phyloP scores from a whole-genome alignment of 2,329 filamentous ascomycete species.

The Kalaharituber pfeilii region DNA sequence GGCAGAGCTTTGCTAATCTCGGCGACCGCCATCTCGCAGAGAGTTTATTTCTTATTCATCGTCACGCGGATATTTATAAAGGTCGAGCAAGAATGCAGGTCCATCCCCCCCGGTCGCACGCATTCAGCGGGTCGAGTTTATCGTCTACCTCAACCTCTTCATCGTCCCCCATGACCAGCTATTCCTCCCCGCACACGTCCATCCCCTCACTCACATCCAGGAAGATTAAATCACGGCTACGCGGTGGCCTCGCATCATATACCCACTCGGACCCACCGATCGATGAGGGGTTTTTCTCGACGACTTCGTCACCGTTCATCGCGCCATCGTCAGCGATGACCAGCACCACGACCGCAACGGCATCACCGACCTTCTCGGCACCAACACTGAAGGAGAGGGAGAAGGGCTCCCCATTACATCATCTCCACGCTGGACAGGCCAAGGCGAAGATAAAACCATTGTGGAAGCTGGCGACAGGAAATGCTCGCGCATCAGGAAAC shows the following conservation, averaged over 20 bases:
- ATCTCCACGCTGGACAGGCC: slow-evolving; percentile 2
- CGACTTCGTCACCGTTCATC: slow-evolving; percentile 14
- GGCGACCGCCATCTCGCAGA: not conserved
- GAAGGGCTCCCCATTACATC: not conserved
- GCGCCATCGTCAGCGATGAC: not conserved
- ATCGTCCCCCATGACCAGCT: not conserved
- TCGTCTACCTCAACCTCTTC: not conserved
- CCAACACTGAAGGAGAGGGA: not conserved
- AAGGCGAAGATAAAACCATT: slow-evolving; percentile 19
- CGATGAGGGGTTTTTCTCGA: slow-evolving; percentile 18
- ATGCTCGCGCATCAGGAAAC: slow-evolving; percentile 11
- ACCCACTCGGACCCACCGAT: not conserved
- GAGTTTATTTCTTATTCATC: not conserved
- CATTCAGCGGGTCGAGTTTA: not conserved
- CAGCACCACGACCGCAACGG: slow-evolving; percentile 5
- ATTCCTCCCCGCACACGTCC: not conserved
- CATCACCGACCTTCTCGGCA: not conserved
- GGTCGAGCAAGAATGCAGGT: not conserved
- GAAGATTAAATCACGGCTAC: not conserved
- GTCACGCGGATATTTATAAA: not conserved
- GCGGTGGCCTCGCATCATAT: not conserved
- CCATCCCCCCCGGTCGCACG: not conserved
- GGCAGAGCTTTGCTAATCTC: not conserved
- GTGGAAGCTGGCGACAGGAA: slow-evolving; percentile 16
- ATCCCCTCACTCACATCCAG: not conserved